A percentile compares a stretch with the other conserved stretches of the same genome.
Evolutionary conservation across 805 yeast genomes (phyloP).

Genomic region (Starmera dryadoides): DNA sequence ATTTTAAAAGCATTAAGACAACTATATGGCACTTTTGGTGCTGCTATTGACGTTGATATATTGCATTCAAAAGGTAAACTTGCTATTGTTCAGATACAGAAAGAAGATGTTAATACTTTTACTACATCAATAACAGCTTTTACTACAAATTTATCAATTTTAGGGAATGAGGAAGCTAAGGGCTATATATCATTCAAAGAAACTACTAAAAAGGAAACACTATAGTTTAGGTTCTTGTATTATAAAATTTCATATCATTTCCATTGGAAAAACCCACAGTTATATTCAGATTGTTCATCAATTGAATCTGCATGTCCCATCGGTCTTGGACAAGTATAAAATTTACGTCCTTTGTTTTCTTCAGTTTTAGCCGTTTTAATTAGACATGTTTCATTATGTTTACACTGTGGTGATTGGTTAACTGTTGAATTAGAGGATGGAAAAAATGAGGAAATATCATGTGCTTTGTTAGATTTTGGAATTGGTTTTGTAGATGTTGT

Average conservation of each 20-base stretch:
- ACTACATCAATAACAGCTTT: conserved; percentile 25
- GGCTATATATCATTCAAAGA: conserved; percentile 5
- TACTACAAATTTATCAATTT: conserved; percentile 18
- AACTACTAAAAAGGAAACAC: not conserved
- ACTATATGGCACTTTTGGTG: conserved; percentile 35
- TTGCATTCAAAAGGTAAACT: conserved; percentile 16
- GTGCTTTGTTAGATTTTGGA: conserved; percentile 1
- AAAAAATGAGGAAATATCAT: not conserved
- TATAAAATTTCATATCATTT: too few species aligned
- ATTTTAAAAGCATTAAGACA: conserved; percentile 25
- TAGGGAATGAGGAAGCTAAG: conserved; percentile 22
- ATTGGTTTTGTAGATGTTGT: conserved; percentile 9
- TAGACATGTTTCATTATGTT: conserved; percentile 39
- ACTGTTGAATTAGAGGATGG: not conserved
- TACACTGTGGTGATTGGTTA: conserved; percentile 26
- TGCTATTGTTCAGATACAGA: conserved; percentile 21
- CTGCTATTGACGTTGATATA: conserved; percentile 27
- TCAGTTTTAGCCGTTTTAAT: conserved; percentile 37
- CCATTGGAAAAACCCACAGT: conserved; percentile 54
- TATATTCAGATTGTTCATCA: conserved; percentile 22
- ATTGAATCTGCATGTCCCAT: conserved; percentile 16
- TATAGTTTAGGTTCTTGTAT: too few species aligned
- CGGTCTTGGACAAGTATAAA: conserved; percentile 45
- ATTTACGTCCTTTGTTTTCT: conserved; percentile 39
- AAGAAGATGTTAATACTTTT: conserved; percentile 21